phyloP scores from a whole-genome alignment of 495 filamentous ascomycete species.

The Trichoderma reesei region DNA sequence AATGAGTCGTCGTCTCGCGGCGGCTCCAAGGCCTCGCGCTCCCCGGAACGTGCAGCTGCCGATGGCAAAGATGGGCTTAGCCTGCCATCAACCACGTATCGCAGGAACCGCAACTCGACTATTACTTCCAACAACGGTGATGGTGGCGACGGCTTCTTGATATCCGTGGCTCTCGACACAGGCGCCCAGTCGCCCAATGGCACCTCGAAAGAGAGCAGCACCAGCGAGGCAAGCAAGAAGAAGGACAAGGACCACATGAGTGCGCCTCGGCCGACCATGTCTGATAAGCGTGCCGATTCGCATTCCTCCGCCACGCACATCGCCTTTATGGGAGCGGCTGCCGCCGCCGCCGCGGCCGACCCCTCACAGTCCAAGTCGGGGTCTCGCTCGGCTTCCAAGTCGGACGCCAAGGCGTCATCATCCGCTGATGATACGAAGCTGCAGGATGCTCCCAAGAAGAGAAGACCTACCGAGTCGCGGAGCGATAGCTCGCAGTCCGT shows the following conservation, averaged over 20 bases:
- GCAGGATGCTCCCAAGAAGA: slow-evolving; percentile 63
- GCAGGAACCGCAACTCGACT: slow-evolving; percentile 64
- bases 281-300: slow-evolving; percentile 30
- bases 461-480: slow-evolving; percentile 42
- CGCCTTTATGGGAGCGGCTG: slow-evolving; percentile 76
- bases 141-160: slow-evolving; percentile 70
- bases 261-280: slow-evolving; percentile 12
- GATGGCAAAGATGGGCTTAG: slow-evolving; percentile 49
- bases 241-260: slow-evolving; percentile 44
- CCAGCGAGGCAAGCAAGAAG: slow-evolving; percentile 30
- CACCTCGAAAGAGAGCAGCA: slow-evolving; percentile 39
- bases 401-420: slow-evolving; percentile 20
- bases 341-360: slow-evolving; percentile 23
- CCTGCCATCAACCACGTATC: slow-evolving; percentile 35
- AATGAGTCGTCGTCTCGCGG: slow-evolving; percentile 40
- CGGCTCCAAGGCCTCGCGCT: slow-evolving; percentile 25
- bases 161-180: slow-evolving; percentile 84
- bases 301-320: slow-evolving; percentile 68
- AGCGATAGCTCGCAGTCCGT: slow-evolving; percentile 41
- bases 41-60: slow-evolving; percentile 36
- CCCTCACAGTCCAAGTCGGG: slow-evolving; percentile 29
- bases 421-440: slow-evolving; percentile 55
- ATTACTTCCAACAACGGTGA: slow-evolving; percentile 51
- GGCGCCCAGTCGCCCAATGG: slow-evolving; percentile 51
- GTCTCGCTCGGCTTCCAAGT: slow-evolving; percentile 36